Evolutionary conservation across 2,329 filamentous ascomycete species (phyloP).

Genomic region (Calonectria pteridis): DNA sequence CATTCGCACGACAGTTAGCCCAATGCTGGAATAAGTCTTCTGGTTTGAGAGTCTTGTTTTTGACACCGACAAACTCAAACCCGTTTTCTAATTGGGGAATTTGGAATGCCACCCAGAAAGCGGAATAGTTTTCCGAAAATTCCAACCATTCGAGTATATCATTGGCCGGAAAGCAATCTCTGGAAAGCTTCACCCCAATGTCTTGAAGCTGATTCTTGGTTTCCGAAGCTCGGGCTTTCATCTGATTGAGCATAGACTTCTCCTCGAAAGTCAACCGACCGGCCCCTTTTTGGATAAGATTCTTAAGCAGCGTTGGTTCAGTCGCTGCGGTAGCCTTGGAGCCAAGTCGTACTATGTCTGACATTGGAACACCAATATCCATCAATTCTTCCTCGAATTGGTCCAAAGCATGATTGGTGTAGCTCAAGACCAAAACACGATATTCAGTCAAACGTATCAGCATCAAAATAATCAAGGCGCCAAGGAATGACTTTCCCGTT

Average conservation of each 20-base stretch:
- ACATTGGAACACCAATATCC: conserved; percentile 65
- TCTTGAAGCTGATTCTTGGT: conserved; percentile 43
- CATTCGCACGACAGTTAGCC: neutral
- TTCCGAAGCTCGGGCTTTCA: conserved; percentile 43
- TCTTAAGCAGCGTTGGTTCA: conserved; percentile 58
- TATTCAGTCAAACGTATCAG: conserved; percentile 63
- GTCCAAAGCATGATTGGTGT: conserved; percentile 76
- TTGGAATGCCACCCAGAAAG: conserved; percentile 69
- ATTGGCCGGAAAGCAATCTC: neutral
- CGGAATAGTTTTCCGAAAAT: conserved; percentile 63
- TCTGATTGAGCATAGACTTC: conserved; percentile 52
- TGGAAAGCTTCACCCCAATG: conserved; percentile 31
- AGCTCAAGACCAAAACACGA: conserved; percentile 73
- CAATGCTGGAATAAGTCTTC: conserved; percentile 37
- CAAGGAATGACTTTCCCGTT: conserved; percentile 82
- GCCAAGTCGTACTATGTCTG: conserved; percentile 72
- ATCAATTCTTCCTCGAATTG: conserved; percentile 75
- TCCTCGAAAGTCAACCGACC: conserved; percentile 49
- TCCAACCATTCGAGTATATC: conserved; percentile 59
- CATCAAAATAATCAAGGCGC: conserved; percentile 70
- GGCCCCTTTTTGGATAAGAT: conserved; percentile 47
- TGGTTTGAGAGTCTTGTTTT: conserved; percentile 57
- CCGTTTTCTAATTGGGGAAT: conserved; percentile 60
- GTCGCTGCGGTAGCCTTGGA: conserved; percentile 67
- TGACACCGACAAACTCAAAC: conserved; percentile 59